Evolutionary conservation across 2,329 filamentous ascomycete genomes (phyloP), one percentile per base, ranked within the genome.

Genomic region (Xylariaceae sp.): DNA sequence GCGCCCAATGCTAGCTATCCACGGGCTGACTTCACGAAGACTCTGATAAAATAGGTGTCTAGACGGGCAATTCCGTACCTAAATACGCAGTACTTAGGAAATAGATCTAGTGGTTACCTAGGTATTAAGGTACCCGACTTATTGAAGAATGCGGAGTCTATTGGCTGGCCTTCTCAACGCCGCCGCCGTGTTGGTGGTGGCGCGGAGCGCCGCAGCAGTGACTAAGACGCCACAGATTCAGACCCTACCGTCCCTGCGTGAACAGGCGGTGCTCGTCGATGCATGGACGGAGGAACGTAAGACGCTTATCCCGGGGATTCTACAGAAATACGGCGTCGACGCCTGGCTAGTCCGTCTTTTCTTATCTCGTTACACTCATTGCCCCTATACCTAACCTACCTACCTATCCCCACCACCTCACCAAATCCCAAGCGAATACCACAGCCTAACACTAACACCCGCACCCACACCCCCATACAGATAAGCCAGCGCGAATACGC

Each of bases 401-500:
- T 7, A 29, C 45, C 18, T 19, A 26, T 2, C 32, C 9, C 50
- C n/a, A n/a, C 45, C n/a, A 18, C 6, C 32, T 37, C 32, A 37
- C 32, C 32, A 4, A 37, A 12, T 16, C 32, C 14, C 32, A 7
- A 12, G 32, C 32, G 9, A 26, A 9, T 26, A 26, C 12, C 9
- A 16, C 21, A 40, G n/a, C 12, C 40, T 19, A 3, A 42, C 44
- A 9, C 2, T 19, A 44, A 7, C 29, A 5, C 9, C 21, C 32
- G 10, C 21, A 16, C 45, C 51, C 32, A 42, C 20, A 42, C 44
- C n/a, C 2, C 10, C 14, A 9, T 18, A 14, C 42, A 80, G 77
- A 78, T 80, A 61, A 78, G 76, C 69, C 78, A 81, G 67, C 75
- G 75, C 48, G 79, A 81, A 60, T 80, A 81, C 62, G 78, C 76